Evolutionary conservation across 1,284 basidiomycete genomes (phyloP), one percentile per base, ranked within the genome.

Genomic region (Microstroma glucosiphilum): DNA sequence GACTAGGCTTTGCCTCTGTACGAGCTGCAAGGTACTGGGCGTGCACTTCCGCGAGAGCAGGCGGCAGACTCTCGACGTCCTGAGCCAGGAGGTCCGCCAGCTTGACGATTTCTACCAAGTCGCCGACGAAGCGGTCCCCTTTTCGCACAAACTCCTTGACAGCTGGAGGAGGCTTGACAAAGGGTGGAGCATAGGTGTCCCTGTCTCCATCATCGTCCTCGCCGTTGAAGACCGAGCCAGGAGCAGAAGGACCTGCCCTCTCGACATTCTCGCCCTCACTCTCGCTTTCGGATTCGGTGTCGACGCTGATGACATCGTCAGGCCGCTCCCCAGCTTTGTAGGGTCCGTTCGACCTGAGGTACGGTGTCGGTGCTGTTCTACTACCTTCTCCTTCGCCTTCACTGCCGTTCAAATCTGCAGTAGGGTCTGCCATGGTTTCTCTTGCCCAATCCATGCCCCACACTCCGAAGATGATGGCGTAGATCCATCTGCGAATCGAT

Each of bases 371-470:
- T 1, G 12, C 59, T 37, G 12, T 9, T 6, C 40, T 54, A 1
- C 6, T 62, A 0, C 68, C 60, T 3, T 61, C 63, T 1, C 51
- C 60, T 8, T 43, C 55, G 26, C 17, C 46, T 4, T 37, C 30
- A 37, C 9, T 37, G 6, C 60, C 56, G 1, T 30, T 21, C 40
- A 30, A 42, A 12, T 49, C 37, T 0, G 46, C 13, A 21, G 61
- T 40, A 6, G 71, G 70, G 48, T 70, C 71, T 17, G 69, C 69
- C 57, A 73, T 37, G 0, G 64, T 65, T 0, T 74, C 66, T 7
- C 73, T 59, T 6, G 72, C 69, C 73, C 73, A 76, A 7, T 57
- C 57, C 71, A 76, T 69, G 0, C 73, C 73, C 68, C 68, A 76
- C 4, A 58, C 66, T 0, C 61, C 60, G 19, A 76, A 76, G 19